phyloP scores from a whole-genome alignment of 768 basidiomycete species.

The Boletus reticulatus region DNA sequence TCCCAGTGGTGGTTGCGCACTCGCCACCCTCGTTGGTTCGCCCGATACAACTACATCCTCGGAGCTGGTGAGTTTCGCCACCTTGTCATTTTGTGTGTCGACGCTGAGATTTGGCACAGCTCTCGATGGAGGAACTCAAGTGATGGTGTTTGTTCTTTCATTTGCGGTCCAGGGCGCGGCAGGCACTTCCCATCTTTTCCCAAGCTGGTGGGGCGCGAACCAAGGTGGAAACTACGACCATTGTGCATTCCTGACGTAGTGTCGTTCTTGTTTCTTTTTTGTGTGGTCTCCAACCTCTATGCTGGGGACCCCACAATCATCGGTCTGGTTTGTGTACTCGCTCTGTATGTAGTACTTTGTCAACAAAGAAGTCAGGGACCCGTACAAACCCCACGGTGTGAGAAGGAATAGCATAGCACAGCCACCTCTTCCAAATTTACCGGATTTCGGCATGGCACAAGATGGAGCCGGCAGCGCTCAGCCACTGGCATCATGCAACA shows the following conservation, averaged over 20 bases:
- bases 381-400: too few relatives aligned
- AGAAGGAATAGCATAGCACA: too few relatives aligned
- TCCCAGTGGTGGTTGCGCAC: constrained; percentile 61
- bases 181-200: constrained; percentile 48
- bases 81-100: background rate
- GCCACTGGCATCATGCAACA: too few relatives aligned
- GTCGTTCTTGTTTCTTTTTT: background rate
- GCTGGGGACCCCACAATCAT: background rate
- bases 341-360: too few relatives aligned
- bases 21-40: constrained; percentile 64
- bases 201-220: constrained; percentile 59
- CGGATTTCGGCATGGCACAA: too few relatives aligned
- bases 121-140: constrained; percentile 42
- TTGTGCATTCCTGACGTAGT: constrained; percentile 22
- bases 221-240: constrained; percentile 42
- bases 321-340: background rate
- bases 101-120: constrained; percentile 14
- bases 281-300: background rate
- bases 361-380: too few relatives aligned
- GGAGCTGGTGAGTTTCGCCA: constrained; percentile 46
- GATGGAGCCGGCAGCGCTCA: too few relatives aligned
- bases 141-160: constrained; percentile 55
- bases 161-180: constrained; percentile 51
- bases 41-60: constrained; percentile 63
- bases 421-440: too few relatives aligned